Evolutionary conservation across 2,329 filamentous ascomycete species (phyloP).

Genomic region (Nannizziopsis barbatae): DNA sequence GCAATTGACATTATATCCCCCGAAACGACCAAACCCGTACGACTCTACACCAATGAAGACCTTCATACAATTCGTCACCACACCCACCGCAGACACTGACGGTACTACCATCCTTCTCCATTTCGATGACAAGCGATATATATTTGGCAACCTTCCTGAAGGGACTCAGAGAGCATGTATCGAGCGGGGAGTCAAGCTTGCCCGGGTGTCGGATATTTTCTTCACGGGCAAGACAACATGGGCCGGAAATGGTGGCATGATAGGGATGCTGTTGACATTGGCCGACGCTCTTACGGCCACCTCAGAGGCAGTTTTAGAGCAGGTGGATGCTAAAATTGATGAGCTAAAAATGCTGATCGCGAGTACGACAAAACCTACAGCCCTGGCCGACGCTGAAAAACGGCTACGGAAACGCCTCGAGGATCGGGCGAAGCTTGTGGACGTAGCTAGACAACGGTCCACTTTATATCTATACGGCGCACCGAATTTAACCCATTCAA

Average conservation of each 20-base stretch:
- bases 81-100: slow-evolving; percentile 77
- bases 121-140: slow-evolving; percentile 69
- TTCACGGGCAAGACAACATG: slow-evolving; percentile 67
- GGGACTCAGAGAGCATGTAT: slow-evolving; percentile 69
- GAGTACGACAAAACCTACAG: slow-evolving; percentile 14
- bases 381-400: slow-evolving; percentile 1
- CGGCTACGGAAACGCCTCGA: background rate
- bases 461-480: slow-evolving; percentile 62
- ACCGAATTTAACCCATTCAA: slow-evolving; percentile 50
- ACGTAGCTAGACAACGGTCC: slow-evolving; percentile 17
- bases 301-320: slow-evolving; percentile 26
- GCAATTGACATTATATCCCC: slow-evolving; percentile 1
- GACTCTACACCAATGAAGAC: slow-evolving; percentile 50
- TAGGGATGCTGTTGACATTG: slow-evolving; percentile 75
- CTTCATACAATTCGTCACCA: slow-evolving; percentile 62
- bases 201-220: slow-evolving; percentile 65
- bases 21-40: background rate
- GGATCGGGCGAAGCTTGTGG: background rate
- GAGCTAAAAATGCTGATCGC: slow-evolving; percentile 5
- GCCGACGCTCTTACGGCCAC: slow-evolving; percentile 53
- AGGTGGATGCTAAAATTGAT: slow-evolving; percentile 21
- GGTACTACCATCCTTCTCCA: slow-evolving; percentile 68
- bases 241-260: slow-evolving; percentile 65
- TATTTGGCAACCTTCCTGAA: slow-evolving; percentile 74
- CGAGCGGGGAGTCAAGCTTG: slow-evolving; percentile 54